Percentiles rank a stretch among this genome's conserved stretches.
phyloP scores from a whole-genome alignment of 2,329 filamentous ascomycete species.

The Fusarium agapanthi region DNA sequence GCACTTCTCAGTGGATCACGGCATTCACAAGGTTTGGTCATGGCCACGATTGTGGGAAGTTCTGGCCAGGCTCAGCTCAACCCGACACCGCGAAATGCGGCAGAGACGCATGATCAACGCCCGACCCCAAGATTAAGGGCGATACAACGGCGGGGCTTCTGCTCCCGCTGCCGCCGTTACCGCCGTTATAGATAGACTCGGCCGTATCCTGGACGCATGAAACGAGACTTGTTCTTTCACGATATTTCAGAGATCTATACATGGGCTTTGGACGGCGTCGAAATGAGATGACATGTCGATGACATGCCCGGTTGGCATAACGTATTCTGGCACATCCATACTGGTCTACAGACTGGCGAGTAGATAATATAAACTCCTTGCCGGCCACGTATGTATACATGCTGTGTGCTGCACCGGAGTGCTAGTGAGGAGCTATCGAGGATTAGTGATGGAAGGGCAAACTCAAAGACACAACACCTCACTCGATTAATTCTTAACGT shows the following conservation, averaged over 20 bases:
- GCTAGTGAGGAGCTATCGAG: conserved; percentile 6
- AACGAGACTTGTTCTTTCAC: background rate
- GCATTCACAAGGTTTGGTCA: background rate
- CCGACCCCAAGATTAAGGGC: conserved; percentile 1
- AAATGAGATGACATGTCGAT: background rate
- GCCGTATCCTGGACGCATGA: background rate
- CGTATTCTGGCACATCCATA: background rate
- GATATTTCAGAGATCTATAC: background rate
- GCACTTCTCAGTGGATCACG: background rate
- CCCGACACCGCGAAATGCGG: background rate
- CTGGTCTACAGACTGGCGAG: background rate
- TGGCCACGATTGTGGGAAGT: background rate
- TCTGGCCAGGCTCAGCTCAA: background rate
- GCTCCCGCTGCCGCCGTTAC: background rate
- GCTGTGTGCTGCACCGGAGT: background rate
- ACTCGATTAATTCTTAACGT: background rate
- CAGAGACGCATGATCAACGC: background rate
- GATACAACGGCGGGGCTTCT: conserved; percentile 26
- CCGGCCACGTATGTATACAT: background rate
- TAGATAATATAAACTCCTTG: background rate
- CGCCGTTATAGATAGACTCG: background rate
- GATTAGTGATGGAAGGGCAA: conserved; percentile 5
- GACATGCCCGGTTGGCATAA: background rate
- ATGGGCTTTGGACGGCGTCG: background rate
- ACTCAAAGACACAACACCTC: conserved; percentile 4